Percentiles rank a stretch among this genome's conserved stretches.
Conservation (phyloP, 495 filamentous ascomycete genomes). For the Aspergillus incahuasiensis region DNA sequence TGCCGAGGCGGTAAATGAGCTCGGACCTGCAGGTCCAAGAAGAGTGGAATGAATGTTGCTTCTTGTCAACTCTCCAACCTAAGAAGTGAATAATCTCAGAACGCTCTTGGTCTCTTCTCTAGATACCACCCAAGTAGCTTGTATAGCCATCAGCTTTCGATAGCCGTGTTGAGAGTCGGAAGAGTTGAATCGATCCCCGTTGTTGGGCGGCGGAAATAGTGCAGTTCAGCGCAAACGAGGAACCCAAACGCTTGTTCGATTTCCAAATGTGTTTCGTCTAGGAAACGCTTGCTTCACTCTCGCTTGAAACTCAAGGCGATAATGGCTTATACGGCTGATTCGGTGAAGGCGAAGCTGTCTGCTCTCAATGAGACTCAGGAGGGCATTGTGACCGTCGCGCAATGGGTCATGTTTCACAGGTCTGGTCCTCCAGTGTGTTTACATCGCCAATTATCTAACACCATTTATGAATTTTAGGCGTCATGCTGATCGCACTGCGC, state of each 20-base stretch:
- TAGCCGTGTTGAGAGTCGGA: not conserved
- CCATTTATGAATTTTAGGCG: slow-evolving; percentile 49
- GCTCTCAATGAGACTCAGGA: slow-evolving; percentile 94
- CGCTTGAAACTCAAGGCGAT: not conserved
- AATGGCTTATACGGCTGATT: slow-evolving; percentile 95
- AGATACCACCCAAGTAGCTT: not conserved
- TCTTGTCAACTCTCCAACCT: not conserved
- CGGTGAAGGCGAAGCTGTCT: slow-evolving; percentile 88
- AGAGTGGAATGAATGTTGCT: slow-evolving; percentile 5
- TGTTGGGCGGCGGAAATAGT: not conserved
- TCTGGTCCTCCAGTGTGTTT: slow-evolving; percentile 36
- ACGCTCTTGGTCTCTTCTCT: not conserved
- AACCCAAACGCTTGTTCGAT: not conserved
- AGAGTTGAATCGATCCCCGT: not conserved
- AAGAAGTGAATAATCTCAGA: not conserved
- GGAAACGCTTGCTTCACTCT: not conserved
- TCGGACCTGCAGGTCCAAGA: slow-evolving; percentile 9
- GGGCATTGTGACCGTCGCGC: slow-evolving; percentile 87
- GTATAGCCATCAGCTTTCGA: not conserved
- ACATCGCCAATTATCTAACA: slow-evolving; percentile 21
- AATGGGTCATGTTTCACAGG: slow-evolving; percentile 99
- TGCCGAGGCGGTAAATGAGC: slow-evolving; percentile 35
- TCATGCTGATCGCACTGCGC: slow-evolving; percentile 81
- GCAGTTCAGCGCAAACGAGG: not conserved
- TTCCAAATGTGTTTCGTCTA: not conserved